Evolutionary conservation across 2,329 filamentous ascomycete species (phyloP).

Genomic region (Stagonosporopsis vannaccii): DNA sequence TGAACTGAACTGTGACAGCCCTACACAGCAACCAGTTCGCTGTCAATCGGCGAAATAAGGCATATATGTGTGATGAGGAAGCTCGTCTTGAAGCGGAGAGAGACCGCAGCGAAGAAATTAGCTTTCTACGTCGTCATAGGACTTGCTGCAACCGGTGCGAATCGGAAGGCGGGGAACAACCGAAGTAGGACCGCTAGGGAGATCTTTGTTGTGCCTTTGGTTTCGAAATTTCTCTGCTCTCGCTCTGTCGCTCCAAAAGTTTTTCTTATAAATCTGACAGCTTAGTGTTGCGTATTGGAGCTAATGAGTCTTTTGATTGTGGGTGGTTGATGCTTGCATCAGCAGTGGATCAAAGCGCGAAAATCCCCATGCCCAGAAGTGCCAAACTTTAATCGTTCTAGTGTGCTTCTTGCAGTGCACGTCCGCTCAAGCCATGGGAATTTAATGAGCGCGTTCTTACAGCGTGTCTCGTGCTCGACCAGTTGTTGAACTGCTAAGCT

Average conservation of each 20-base stretch:
- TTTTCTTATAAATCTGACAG: conserved; percentile 35
- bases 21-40: conserved; percentile 30
- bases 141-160: conserved; percentile 34
- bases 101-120: conserved; percentile 29
- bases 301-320: conserved; percentile 32
- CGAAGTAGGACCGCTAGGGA: conserved; percentile 39
- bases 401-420: conserved; percentile 11
- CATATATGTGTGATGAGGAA: conserved; percentile 30
- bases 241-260: conserved; percentile 25
- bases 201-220: conserved; percentile 26
- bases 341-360: conserved; percentile 29
- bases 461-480: neutral
- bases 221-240: conserved; percentile 27
- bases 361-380: conserved; percentile 24
- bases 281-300: conserved; percentile 28
- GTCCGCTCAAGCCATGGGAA: conserved; percentile 7
- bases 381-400: conserved; percentile 21
- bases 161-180: conserved; percentile 45
- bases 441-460: conserved; percentile 13
- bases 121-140: conserved; percentile 45
- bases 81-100: conserved; percentile 28
- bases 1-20: conserved; percentile 23
- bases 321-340: conserved; percentile 34
- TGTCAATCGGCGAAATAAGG: conserved; percentile 39
- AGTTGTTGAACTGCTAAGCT: conserved; percentile 8